Conservation (phyloP, 2,329 filamentous ascomycete genomes). For the Colletotrichum navitas region DNA sequence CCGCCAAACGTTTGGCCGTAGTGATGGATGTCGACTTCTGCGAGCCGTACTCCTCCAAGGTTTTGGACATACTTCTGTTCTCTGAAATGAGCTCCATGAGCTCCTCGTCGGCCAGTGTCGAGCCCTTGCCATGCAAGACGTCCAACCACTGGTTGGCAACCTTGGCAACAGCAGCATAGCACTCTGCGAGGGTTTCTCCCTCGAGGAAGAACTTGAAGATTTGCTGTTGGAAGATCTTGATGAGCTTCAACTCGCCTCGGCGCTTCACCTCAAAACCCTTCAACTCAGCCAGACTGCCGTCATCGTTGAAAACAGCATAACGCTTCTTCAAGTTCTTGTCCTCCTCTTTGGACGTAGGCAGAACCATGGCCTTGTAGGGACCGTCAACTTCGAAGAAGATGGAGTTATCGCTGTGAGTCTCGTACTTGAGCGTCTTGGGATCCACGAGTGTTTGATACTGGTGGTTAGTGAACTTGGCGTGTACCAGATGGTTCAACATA, state of each 20-base stretch:
- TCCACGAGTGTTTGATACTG: conserved; percentile 95
- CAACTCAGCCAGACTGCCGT: conserved; percentile 92
- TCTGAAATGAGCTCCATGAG: conserved; percentile 99
- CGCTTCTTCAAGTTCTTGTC: conserved; percentile 99
- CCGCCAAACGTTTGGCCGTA: conserved; percentile 91
- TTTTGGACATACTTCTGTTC: conserved; percentile 98
- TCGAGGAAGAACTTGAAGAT: conserved; percentile 99
- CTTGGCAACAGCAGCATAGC: conserved; percentile 90
- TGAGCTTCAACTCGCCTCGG: conserved; percentile 96
- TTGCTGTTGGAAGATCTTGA: conserved; percentile 99
- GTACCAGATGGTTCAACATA: conserved; percentile 98
- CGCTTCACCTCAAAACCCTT: conserved; percentile 99
- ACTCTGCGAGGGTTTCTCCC: conserved; percentile 86
- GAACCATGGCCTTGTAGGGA: conserved; percentile 96
- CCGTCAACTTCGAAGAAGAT: conserved; percentile 99
- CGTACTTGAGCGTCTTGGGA: conserved; percentile 84
- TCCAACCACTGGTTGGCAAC: conserved; percentile 98
- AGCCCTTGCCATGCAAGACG: conserved; percentile 88
- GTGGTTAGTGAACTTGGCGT: conserved; percentile 94
- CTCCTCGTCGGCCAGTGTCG: conserved; percentile 93
- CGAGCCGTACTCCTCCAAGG: conserved; percentile 91
- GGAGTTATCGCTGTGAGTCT: conserved; percentile 97
- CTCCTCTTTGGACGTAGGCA: conserved; percentile 98
- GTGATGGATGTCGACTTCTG: conserved; percentile 99
- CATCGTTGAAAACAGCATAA: conserved; percentile 98